Base-by-base conservation (phyloP, 2,329 filamentous ascomycete genomes). In the Cladophialophora psammophila region DNA sequence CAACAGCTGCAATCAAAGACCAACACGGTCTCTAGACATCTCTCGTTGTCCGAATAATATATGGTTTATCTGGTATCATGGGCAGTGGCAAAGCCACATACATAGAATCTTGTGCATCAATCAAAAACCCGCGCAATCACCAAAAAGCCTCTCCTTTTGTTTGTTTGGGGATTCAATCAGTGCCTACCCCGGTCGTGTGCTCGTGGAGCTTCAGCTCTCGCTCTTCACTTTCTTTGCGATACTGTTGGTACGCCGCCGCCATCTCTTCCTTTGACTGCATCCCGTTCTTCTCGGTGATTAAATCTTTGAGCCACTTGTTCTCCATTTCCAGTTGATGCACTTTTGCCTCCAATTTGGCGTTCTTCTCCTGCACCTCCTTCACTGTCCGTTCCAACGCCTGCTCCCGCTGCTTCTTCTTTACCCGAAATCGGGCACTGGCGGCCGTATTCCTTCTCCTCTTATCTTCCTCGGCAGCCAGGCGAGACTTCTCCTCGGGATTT, bases 391-490 rank as follows among this genome's bases (percentile, higher is more conserved):
- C 92, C 60, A 99, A 87, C 8, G 91, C 90, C 79, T 94, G 91
- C 82, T 96, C 93, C 59, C 93, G 90, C 81, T 95, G 92, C 87
- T 96, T 96, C 90, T 96, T 96, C 88, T 96, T 96, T 77, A 95
- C 88, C 67, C 93, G 90, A 85, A 96, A 96, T 58, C 93, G 90
- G 18, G 93, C 93, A 72, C 90, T 93, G 63, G 93, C 93, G 36
- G 93, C 93, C 1, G 93, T 96, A 81, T 96, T 96, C 71, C 93
- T 89, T 66, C 92, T 88, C 58, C 93, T 90, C 82, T 96, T 96
- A 78, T 96, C 93, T 80, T 96, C 93, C 78, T 96, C 93, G 26
- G 92, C 92, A 12, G 90, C 90, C 5, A 88, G 72, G 45, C 91
- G 89, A 12, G 90, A 90, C 45, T 87, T 83, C 69, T 93, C 91